phyloP scores from a whole-genome alignment of 225 moss, liverwort and hornwort genomes.

The Polytrichum commune region DNA sequence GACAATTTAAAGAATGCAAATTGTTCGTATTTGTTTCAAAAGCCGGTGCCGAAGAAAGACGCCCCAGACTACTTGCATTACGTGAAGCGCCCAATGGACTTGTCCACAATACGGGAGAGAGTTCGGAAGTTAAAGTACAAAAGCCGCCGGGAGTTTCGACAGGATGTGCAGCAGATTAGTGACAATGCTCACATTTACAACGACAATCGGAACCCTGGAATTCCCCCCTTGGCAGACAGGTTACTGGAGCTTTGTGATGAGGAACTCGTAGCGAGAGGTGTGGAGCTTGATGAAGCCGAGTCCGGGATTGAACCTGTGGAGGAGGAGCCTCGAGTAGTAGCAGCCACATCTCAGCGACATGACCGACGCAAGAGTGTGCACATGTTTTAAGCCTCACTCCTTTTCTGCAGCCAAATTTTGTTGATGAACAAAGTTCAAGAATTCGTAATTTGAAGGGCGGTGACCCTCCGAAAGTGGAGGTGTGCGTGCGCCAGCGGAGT shows the following conservation, averaged over 20 bases:
- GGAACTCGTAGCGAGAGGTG: conserved; percentile 29
- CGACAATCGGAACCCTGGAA: conserved; percentile 51
- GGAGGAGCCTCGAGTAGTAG: conserved; percentile 17
- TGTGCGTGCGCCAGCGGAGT: background rate
- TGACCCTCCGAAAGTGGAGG: background rate
- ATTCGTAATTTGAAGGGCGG: background rate
- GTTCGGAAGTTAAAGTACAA: conserved; percentile 57
- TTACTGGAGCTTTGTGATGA: conserved; percentile 54
- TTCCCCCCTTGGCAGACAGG: conserved; percentile 59
- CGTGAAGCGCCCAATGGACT: conserved; percentile 62
- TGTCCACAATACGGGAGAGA: conserved; percentile 48
- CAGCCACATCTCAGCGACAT: background rate
- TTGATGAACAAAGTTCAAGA: background rate
- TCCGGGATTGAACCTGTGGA: conserved; percentile 47
- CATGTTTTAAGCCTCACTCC: conserved; percentile 1
- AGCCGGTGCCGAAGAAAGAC: conserved; percentile 62
- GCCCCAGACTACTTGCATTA: conserved; percentile 56
- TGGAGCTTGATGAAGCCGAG: conserved; percentile 47
- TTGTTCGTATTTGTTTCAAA: conserved; percentile 51
- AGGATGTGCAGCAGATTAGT: conserved; percentile 60
- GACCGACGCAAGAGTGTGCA: conserved; percentile 5
- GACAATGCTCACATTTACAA: conserved; percentile 62
- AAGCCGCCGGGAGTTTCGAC: conserved; percentile 49
- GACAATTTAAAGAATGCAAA: conserved; percentile 39
- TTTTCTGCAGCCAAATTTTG: background rate